Evolutionary conservation across 192 early-diverging fungal species (phyloP).

Genomic region (Coemansia sp.): DNA sequence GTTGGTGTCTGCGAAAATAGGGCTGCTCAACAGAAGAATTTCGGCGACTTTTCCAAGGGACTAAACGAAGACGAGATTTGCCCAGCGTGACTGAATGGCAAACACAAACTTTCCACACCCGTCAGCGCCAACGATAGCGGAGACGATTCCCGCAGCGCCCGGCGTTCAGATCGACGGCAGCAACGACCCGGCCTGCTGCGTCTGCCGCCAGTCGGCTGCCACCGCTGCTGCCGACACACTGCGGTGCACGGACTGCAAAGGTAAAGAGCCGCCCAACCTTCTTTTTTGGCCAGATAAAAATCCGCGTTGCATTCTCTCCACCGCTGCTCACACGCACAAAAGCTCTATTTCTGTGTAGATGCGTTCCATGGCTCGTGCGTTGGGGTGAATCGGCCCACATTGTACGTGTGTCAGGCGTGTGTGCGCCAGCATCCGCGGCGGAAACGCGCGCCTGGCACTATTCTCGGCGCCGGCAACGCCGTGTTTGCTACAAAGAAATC

Average conservation of each 20-base stretch:
- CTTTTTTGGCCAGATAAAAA: background rate
- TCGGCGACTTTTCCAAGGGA: too few species aligned
- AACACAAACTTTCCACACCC: conserved; percentile 49
- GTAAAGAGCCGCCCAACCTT: conserved; percentile 1
- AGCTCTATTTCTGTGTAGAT: conserved; percentile 1
- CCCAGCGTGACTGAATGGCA: conserved; percentile 10
- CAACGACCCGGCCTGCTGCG: conserved; percentile 10
- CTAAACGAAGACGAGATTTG: too few species aligned
- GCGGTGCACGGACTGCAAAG: conserved; percentile 24
- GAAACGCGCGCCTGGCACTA: conserved; percentile 19
- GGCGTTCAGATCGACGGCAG: background rate
- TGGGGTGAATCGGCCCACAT: conserved; percentile 4
- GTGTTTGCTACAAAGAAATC: background rate
- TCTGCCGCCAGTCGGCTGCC: conserved; percentile 16
- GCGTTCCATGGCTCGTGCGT: conserved; percentile 39
- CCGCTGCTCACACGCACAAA: background rate
- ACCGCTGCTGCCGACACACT: conserved; percentile 15
- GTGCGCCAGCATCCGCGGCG: conserved; percentile 13
- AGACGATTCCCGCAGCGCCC: background rate
- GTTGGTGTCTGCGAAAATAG: background rate
- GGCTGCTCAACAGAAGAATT: too few species aligned
- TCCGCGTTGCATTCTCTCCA: background rate
- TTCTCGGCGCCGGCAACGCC: conserved; percentile 10
- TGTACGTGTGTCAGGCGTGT: conserved; percentile 25
- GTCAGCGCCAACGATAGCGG: conserved; percentile 47